Evolutionary conservation across 805 yeast species (phyloP).

Genomic region (Metschnikowia aberdeeniae): DNA sequence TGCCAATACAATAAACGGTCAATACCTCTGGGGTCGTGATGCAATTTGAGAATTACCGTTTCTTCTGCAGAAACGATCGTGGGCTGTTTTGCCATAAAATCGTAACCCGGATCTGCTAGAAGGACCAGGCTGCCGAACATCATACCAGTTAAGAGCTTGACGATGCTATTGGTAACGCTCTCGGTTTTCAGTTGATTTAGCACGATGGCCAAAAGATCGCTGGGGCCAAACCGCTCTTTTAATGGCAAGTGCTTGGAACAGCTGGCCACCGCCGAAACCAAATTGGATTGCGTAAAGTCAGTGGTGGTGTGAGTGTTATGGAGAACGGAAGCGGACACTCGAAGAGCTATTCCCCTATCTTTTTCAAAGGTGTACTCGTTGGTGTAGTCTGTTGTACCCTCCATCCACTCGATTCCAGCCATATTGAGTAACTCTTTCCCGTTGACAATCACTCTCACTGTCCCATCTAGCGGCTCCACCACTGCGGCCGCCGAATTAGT

Average conservation of each 20-base stretch:
- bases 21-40: slow-evolving; percentile 10
- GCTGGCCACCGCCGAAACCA: slow-evolving; percentile 53
- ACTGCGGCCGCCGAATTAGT: background rate
- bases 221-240: slow-evolving; percentile 29
- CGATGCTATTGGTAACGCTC: slow-evolving; percentile 26
- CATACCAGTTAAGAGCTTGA: slow-evolving; percentile 39
- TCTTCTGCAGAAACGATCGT: slow-evolving; percentile 9
- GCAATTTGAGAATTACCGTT: slow-evolving; percentile 18
- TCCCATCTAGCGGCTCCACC: background rate
- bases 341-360: slow-evolving; percentile 36
- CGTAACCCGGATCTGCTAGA: slow-evolving; percentile 15
- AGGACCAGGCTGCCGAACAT: slow-evolving; percentile 28
- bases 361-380: slow-evolving; percentile 31
- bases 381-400: slow-evolving; percentile 13
- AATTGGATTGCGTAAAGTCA: slow-evolving; percentile 46
- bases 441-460: background rate
- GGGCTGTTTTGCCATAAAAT: slow-evolving; percentile 12
- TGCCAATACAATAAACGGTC: slow-evolving; percentile 27
- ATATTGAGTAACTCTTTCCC: background rate
- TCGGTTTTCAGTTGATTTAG: slow-evolving; percentile 20
- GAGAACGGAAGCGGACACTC: slow-evolving; percentile 18
- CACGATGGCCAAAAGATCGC: slow-evolving; percentile 23
- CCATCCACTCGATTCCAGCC: background rate
- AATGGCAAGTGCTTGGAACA: slow-evolving; percentile 45
- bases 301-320: slow-evolving; percentile 15